Evolutionary conservation across 176 grass and related monocot genomes (phyloP), one percentile per base, ranked within the genome.

Genomic region (Pharus latifolius): DNA sequence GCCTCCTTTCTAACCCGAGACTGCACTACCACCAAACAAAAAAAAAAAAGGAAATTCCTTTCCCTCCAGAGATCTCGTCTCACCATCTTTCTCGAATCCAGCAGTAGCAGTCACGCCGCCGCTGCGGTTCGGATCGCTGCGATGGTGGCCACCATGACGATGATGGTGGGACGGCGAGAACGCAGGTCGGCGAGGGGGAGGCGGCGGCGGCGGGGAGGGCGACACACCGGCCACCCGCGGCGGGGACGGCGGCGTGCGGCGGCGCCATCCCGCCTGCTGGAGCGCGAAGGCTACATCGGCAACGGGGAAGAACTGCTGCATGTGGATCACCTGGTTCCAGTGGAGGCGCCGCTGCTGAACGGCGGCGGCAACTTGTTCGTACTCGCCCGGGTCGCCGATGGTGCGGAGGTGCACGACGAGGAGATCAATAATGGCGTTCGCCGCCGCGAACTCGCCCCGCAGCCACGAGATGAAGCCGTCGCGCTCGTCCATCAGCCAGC

Each of bases 241-340:
- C 78, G 47, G 74, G 0, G 30, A 7, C 17, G 73, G 73, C 26
- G 52, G 26, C n/a, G 51, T 49, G 42, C 78, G 75, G 28, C 88
- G 81, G 27, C 75, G 78, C 95, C 90, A 91, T 0, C 69, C 67
- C 2, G 75, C 57, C 49, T 93, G 95, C 67, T 94, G 95, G 19
- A 99, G 82, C 44, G 95, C 90, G 52, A 69, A 71, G 13, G 68
- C 63, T n/a, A 99, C 62, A 45, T 99, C 87, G 57, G 53, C 25
- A 22, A 99, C 87, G 25, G 95, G 87, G 64, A 88, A 94, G 82
- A 88, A 94, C 79, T 94, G 95, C 75, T 99, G 95, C 78, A 99
- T 67, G 84, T 99, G 90, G 71, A 99, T 83, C 37, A 99, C 53
- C 63, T 72, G 90, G 20, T 71, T 47, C 95, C 95, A 99, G 72